A percentile compares a stretch with the other conserved stretches of the same genome.
phyloP scores from a whole-genome alignment of 345 rosid genomes.

The Angophora floribunda region DNA sequence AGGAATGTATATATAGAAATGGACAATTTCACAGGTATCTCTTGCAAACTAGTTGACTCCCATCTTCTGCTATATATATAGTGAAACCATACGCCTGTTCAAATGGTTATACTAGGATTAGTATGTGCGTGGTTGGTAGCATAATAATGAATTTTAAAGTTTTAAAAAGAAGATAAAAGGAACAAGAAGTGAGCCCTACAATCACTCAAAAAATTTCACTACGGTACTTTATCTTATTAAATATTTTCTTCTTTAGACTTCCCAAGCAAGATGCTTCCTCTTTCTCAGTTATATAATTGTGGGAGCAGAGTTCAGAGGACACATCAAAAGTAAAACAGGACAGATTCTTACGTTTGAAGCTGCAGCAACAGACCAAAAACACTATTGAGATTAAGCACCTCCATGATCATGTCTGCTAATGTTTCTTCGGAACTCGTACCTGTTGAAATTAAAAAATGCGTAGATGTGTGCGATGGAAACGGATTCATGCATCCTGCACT shows the following conservation, averaged over 20 bases:
- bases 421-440: background rate
- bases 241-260: slow-evolving; percentile 11
- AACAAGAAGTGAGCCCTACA: slow-evolving; percentile 51
- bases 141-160: slow-evolving; percentile 22
- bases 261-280: slow-evolving; percentile 7
- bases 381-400: background rate
- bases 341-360: slow-evolving; percentile 6
- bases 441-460: background rate
- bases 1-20: background rate
- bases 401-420: slow-evolving; percentile 1
- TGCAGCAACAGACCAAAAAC: background rate
- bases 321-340: background rate
- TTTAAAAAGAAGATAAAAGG: slow-evolving; percentile 30
- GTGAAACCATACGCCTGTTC: background rate
- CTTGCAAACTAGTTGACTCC: background rate
- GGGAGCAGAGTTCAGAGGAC: background rate
- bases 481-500: slow-evolving; percentile 13
- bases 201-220: slow-evolving; percentile 26
- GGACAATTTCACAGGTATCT: background rate
- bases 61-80: background rate
- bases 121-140: background rate
- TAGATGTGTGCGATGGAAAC: background rate
- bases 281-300: background rate
- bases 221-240: background rate
- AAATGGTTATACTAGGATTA: background rate